These are phyloP conservation scores for Daldinia concentrica DNA, from an alignment of 495 filamentous ascomycete species.

Conservation along the genomic window DNA sequence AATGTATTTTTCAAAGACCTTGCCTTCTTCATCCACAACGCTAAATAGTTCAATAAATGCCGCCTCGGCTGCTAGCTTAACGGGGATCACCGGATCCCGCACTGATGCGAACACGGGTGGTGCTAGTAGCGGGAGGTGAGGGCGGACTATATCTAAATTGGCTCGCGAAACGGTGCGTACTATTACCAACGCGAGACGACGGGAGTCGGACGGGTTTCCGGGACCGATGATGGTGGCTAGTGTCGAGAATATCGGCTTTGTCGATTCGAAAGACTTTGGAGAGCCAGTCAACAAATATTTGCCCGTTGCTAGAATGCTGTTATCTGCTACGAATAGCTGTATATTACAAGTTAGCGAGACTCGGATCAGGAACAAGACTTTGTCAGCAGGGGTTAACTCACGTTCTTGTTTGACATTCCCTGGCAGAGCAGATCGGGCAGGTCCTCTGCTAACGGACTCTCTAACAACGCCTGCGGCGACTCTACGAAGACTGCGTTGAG, in stretches of 20 bases:
- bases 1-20: conserved; percentile 93
- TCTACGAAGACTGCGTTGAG: conserved; percentile 90
- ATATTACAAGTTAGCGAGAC: conserved; percentile 20
- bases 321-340: conserved; percentile 84
- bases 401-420: conserved; percentile 79
- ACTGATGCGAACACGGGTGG: conserved; percentile 89
- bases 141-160: conserved; percentile 76
- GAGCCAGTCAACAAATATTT: conserved; percentile 83
- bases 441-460: conserved; percentile 71
- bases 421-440: conserved; percentile 78
- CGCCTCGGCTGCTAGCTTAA: conserved; percentile 94
- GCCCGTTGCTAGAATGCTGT: conserved; percentile 91
- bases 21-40: conserved; percentile 84
- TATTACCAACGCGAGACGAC: conserved; percentile 88
- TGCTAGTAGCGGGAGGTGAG: conserved; percentile 79
- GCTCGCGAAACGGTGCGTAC: conserved; percentile 83
- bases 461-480: conserved; percentile 71
- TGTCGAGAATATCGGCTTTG: conserved; percentile 79
- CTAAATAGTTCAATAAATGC: conserved; percentile 94
- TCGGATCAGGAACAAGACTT: background rate
- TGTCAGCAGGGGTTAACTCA: conserved; percentile 49
- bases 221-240: conserved; percentile 78
- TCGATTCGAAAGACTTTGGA: conserved; percentile 71
- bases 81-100: conserved; percentile 91
- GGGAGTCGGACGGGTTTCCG: conserved; percentile 79